phyloP scores from a whole-genome alignment of 2,329 filamentous ascomycete genomes.

The Emergomyces orientalis region DNA sequence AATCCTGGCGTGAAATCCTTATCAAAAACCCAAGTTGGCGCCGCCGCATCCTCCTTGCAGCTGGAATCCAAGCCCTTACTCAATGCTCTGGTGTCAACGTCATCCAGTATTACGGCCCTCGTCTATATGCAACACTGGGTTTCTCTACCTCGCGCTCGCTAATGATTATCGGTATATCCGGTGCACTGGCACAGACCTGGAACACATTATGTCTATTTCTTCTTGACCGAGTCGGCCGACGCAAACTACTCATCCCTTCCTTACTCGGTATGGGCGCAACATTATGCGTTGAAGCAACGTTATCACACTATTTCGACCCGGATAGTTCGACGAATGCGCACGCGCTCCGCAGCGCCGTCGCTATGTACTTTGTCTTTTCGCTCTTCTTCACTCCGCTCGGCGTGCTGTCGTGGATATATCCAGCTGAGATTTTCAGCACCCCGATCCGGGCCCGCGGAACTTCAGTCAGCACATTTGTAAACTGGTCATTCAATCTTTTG shows the following conservation, averaged over 20 bases:
- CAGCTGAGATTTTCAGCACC: conserved; percentile 40
- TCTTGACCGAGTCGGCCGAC: conserved; percentile 41
- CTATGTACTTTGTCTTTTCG: conserved; percentile 41
- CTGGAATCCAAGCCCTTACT: conserved; percentile 42
- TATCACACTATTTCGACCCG: conserved; percentile 30
- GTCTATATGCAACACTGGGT: conserved; percentile 39
- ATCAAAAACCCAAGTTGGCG: conserved; percentile 38
- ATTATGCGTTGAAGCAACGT: conserved; percentile 34
- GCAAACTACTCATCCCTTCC: conserved; percentile 41
- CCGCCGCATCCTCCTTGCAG: conserved; percentile 39
- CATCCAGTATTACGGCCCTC: conserved; percentile 37
- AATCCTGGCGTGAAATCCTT: conserved; percentile 36
- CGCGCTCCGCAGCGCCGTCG: conserved; percentile 37
- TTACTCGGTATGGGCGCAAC: conserved; percentile 36
- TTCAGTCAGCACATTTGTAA: conserved; percentile 33
- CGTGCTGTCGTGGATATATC: conserved; percentile 41
- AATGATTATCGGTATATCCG: conserved; percentile 45
- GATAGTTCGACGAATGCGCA: conserved; percentile 23
- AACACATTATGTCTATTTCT: conserved; percentile 40
- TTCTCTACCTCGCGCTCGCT: conserved; percentile 39
- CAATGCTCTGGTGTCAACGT: conserved; percentile 42
- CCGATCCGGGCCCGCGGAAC: conserved; percentile 36
- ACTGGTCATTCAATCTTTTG: conserved; percentile 40
- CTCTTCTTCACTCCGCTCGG: conserved; percentile 39
- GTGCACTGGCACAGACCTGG: conserved; percentile 42